Base-by-base conservation (phyloP, 1,139 yeast genomes). In the Yamadazyma diddensiae region DNA sequence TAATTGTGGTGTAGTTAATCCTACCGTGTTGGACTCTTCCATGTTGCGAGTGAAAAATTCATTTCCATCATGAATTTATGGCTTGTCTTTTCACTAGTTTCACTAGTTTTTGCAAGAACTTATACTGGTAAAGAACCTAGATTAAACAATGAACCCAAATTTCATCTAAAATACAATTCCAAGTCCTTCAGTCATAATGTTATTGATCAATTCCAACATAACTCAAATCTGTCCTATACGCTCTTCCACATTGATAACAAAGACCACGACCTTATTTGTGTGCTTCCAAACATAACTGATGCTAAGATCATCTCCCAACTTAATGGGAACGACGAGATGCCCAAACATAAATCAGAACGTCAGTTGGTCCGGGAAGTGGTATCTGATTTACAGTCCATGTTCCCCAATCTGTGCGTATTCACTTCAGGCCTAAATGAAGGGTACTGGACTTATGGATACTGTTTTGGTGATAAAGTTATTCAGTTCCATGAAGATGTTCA, bases 401-500 rank as follows among this genome's bases (percentile, higher is more conserved):
- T 63, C 37, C 25, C 50, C 36, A 11, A 24, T 34, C 10, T 34
- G 47, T 65, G 72, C 39, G 37, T 69, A 58, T 54, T 45, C 62
- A 52, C 53, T 1, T 54, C 59, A 26, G 65, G 62, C 20, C 41
- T 55, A 4, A 59, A 55, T 31, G 62, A 65, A 10, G 79, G 75
- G 5, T 82, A 80, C 55, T 82, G 88, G 86, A 74, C 78, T 2
- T 79, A 77, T 48, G 75, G 70, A 2, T 71, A 72, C 38, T 79
- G 86, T 45, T 71, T 63, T 42, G 77, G 75, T 2, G 70, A 64
- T 34, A 70, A 71, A 31, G 54, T 82, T 15, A 59, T 70, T n/a
- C 92, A 82, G 47, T 79, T 70, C 51, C 82, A 77, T 40, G 69
- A 62, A 32, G 53, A 60, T 21, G 34, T 67, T 48, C 31, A 52